Conservation (phyloP, 345 rosid genomes). For the Syzygium jambos region DNA sequence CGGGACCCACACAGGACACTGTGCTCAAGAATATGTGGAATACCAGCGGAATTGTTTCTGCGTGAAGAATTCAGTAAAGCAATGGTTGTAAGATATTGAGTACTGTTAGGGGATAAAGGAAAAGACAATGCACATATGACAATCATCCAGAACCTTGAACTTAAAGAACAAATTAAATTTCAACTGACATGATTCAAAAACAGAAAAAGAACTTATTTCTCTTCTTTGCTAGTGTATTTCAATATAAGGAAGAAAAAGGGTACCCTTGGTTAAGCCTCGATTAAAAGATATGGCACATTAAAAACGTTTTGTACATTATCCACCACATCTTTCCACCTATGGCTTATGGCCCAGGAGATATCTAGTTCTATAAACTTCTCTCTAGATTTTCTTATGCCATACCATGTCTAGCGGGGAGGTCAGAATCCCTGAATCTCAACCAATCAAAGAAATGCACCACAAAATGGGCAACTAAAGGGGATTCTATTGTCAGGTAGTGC, state of each 20-base stretch:
- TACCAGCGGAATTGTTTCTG: conserved; percentile 95
- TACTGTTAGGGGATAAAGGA: not conserved
- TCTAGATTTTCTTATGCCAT: not conserved
- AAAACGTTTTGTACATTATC: not conserved
- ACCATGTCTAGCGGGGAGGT: not conserved
- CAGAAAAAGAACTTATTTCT: not conserved
- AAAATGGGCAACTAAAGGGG: not conserved
- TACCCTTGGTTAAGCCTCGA: not conserved
- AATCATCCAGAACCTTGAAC: not conserved
- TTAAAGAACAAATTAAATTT: not conserved
- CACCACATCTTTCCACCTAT: not conserved
- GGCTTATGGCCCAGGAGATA: not conserved
- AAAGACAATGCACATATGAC: not conserved
- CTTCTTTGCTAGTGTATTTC: not conserved
- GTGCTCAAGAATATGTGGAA: conserved; percentile 96
- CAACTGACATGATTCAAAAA: not conserved
- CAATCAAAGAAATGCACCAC: not conserved
- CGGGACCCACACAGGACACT: conserved; percentile 95
- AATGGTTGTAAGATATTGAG: not conserved
- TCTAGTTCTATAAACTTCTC: not conserved
- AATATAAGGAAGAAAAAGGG: not conserved
- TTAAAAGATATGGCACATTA: not conserved
- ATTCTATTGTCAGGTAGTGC: not conserved
- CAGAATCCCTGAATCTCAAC: not conserved
- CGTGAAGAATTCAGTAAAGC: conserved; percentile 9